Base-by-base conservation (phyloP, 1,284 basidiomycete genomes). In the Tremellales sp. region DNA sequence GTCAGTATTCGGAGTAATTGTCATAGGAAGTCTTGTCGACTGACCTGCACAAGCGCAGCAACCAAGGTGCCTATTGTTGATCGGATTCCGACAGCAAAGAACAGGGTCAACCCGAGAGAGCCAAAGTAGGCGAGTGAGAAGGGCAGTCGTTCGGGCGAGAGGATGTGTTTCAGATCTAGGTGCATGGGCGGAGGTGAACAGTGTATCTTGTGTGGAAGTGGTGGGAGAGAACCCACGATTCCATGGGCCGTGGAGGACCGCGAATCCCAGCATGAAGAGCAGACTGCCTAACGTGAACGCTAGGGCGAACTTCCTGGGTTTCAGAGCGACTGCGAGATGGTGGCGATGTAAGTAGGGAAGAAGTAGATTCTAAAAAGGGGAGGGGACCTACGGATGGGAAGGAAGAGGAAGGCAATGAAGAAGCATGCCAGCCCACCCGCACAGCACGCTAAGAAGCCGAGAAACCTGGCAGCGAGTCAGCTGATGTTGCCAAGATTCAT, bases 381-480 rank as follows among this genome's bases (percentile, higher is more conserved):
- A 12, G 25, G 24, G 16, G 22, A 60, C 66, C 55, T 45, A 72
- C 71, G 77, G 44, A 92, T 71, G 4, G 93, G 91, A 19, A 95
- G 76, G 13, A 89, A 92, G 51, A 97, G 69, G 76, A 98, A 98
- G 13, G 91, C 84, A 43, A 98, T 86, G 53, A 90, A 84, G 78
- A 99, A 98, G 75, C 94, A 98, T 1, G 93, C 86, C 32, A 83
- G 84, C 5, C 92, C 92, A 9, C 94, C 94, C 16, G 87, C 74
- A 39, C 94, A 75, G 66, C 93, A 97, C 22, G 82, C 86, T 43
- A 89, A 81, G 70, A 99, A 99, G n/a, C 91, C 94, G 7, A 97
- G 75, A 58, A 98, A 78, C 59, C 88, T 91, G 47, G 22, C 32
- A 37, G 41, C 49, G 21, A 48, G 40, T 21, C 12, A 3, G n/a